Percentiles rank a stretch among this genome's conserved stretches.
Conservation (phyloP, 177 flowering plant species). For the Tripterygium wilfordii region DNA sequence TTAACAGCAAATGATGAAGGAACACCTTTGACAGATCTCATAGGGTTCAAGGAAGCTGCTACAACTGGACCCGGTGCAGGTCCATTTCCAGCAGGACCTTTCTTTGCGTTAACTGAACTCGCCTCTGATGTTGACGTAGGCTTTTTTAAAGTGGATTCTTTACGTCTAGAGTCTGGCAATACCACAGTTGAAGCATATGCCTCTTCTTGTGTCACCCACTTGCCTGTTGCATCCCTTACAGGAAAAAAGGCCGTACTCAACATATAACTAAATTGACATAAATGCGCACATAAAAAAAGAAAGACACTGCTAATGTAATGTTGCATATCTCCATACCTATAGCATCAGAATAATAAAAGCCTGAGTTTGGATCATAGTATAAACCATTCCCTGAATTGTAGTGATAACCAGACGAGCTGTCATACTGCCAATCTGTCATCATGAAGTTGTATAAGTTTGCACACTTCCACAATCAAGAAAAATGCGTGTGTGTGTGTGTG, state of each 20-base stretch:
- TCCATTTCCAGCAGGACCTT: slow-evolving; percentile 31
- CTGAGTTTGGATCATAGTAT: slow-evolving; percentile 77
- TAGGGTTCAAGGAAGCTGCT: slow-evolving; percentile 52
- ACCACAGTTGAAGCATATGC: slow-evolving; percentile 39
- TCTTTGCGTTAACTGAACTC: slow-evolving; percentile 18
- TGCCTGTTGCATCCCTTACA: slow-evolving; percentile 40
- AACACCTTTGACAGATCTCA: slow-evolving; percentile 64
- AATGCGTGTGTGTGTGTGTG: no score
- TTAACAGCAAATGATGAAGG: slow-evolving; percentile 62
- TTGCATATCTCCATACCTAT: slow-evolving; percentile 41
- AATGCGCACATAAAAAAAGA: not conserved
- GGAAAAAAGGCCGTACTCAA: slow-evolving; percentile 3
- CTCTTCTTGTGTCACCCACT: slow-evolving; percentile 80
- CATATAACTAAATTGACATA: slow-evolving; percentile 1
- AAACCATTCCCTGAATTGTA: slow-evolving; percentile 50
- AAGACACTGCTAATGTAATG: not conserved
- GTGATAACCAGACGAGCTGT: slow-evolving; percentile 70
- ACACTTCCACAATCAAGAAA: slow-evolving; percentile 4
- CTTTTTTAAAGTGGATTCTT: slow-evolving; percentile 25
- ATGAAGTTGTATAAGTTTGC: slow-evolving; percentile 27
- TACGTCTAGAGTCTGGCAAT: slow-evolving; percentile 29
- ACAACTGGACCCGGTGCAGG: slow-evolving; percentile 69
- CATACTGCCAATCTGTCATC: slow-evolving; percentile 78
- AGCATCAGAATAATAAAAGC: slow-evolving; percentile 73
- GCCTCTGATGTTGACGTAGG: slow-evolving; percentile 26